Percentiles rank a stretch among this genome's conserved stretches.
Evolutionary conservation across 2,329 filamentous ascomycete genomes (phyloP).

Genomic region (Onygenales sp.): DNA sequence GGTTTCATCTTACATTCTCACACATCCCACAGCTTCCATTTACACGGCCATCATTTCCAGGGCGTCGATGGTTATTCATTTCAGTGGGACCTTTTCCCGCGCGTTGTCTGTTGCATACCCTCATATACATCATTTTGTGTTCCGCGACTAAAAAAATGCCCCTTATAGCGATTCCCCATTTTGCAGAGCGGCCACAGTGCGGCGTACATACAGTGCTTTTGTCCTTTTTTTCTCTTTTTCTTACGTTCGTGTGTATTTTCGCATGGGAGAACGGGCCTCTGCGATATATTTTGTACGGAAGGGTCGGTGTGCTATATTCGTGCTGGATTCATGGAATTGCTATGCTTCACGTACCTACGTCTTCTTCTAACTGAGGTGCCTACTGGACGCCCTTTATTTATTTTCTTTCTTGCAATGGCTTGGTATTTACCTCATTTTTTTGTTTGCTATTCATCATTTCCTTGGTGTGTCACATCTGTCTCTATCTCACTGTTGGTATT

Average conservation of each 20-base stretch:
- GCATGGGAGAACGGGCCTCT: not conserved
- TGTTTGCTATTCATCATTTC: slow-evolving; percentile 1
- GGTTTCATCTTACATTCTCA: too few relatives aligned
- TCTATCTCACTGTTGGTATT: slow-evolving; percentile 6
- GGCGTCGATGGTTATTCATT: not conserved
- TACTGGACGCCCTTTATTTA: not conserved
- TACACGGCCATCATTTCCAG: not conserved
- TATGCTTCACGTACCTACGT: slow-evolving; percentile 5
- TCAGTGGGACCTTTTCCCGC: not conserved
- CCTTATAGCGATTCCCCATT: not conserved
- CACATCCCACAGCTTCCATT: not conserved
- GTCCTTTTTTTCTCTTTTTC: slow-evolving; percentile 5
- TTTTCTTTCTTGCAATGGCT: not conserved
- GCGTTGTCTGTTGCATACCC: slow-evolving; percentile 5
- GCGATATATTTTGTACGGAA: not conserved
- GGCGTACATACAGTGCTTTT: slow-evolving; percentile 6
- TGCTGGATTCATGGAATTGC: slow-evolving; percentile 6
- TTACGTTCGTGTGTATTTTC: not conserved
- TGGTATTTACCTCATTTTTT: not conserved
- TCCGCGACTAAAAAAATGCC: not conserved
- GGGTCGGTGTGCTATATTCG: not conserved
- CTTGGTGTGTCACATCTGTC: slow-evolving; percentile 2
- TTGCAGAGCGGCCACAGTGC: slow-evolving; percentile 1
- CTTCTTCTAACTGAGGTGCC: not conserved
- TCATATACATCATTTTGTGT: not conserved